Base-by-base conservation (phyloP, 768 basidiomycete genomes). In the Austroboletus eburneus region DNA sequence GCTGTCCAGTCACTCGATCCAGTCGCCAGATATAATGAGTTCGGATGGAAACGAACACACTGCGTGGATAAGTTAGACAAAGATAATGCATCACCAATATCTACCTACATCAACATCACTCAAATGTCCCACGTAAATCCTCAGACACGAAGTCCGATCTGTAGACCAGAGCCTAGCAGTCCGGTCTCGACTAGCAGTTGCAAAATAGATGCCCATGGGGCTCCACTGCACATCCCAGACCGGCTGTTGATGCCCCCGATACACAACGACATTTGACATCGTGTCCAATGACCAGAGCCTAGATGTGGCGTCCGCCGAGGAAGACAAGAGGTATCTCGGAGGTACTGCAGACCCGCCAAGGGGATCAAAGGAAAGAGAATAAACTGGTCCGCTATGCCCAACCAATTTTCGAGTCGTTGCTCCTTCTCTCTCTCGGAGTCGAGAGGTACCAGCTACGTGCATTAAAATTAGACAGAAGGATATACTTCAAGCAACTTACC, bases 161-260 rank as follows among this genome's bases (percentile, higher is more conserved):
- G 94, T 94, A 17, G 89, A 91, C 96, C 96, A 99, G 42, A 99
- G 74, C 60, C 94, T 76, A 0, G 96, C 96, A 4, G 96, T 96
- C 49, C 91, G 73, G 66, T 99, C 96, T 43, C 96, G 73, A 57
- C 93, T 94, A 16, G 82, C 94, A 16, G 90, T 95, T 7, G 96
- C 95, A 65, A 99, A 99, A 69, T 99, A 97, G n/a, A 94, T 81
- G 4, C 96, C 94, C 75, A 91, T 84, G 9, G 96, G 95, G 59
- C 91, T 94, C 96, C 96, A 99, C 63, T 97, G 87, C 12, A 95
- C 93, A 57, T 98, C 96, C 96, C 96, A 99, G 1, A 99, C 85
- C 0, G 96, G 93, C 65, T 96, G 94, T 62, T 94, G 86, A 57
- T 99, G 96, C 0, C 96, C 95, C 27, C 92, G 79, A 62, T 93